Conservation (phyloP, 371 early-diverging fungal genomes). For the Rhizopus microsporus region DNA sequence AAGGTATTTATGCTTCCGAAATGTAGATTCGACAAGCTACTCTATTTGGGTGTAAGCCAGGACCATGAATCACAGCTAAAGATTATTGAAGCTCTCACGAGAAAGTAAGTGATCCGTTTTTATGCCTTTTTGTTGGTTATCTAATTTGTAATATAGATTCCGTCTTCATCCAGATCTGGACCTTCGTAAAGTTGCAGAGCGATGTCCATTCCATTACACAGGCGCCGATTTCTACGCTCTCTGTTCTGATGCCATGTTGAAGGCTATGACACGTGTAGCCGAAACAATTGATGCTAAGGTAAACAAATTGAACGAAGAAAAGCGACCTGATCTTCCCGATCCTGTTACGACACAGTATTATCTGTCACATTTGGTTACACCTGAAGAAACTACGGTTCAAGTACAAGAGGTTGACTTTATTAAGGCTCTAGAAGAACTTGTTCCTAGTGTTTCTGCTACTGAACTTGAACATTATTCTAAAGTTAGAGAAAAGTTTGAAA, state of each 20-base stretch:
- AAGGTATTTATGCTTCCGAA: not conserved
- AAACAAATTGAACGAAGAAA: slow-evolving; percentile 35
- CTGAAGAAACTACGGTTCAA: slow-evolving; percentile 69
- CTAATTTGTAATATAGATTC: slow-evolving; percentile 55
- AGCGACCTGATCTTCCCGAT: slow-evolving; percentile 25
- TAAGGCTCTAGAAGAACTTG: slow-evolving; percentile 78
- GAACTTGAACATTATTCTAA: slow-evolving; percentile 88
- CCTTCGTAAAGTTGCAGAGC: slow-evolving; percentile 72
- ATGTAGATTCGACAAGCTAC: slow-evolving; percentile 89
- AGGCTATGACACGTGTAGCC: slow-evolving; percentile 92
- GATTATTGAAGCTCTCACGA: slow-evolving; percentile 89
- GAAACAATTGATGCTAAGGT: slow-evolving; percentile 74
- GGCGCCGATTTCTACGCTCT: slow-evolving; percentile 98
- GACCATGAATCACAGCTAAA: slow-evolving; percentile 84
- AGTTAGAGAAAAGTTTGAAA: slow-evolving; percentile 70
- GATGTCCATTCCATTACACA: slow-evolving; percentile 90
- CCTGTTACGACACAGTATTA: slow-evolving; percentile 83
- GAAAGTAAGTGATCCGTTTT: slow-evolving; percentile 67
- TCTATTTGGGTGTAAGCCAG: slow-evolving; percentile 92
- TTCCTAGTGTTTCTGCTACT: slow-evolving; percentile 86
- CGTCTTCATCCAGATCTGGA: slow-evolving; percentile 77
- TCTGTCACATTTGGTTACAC: slow-evolving; percentile 73
- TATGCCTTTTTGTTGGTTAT: not conserved
- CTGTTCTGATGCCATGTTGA: slow-evolving; percentile 95
- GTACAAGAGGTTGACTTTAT: slow-evolving; percentile 84